These are phyloP conservation scores for Phytophthora syringae DNA, from an alignment of 352 stramenopile species.

Conservation along the genomic window DNA sequence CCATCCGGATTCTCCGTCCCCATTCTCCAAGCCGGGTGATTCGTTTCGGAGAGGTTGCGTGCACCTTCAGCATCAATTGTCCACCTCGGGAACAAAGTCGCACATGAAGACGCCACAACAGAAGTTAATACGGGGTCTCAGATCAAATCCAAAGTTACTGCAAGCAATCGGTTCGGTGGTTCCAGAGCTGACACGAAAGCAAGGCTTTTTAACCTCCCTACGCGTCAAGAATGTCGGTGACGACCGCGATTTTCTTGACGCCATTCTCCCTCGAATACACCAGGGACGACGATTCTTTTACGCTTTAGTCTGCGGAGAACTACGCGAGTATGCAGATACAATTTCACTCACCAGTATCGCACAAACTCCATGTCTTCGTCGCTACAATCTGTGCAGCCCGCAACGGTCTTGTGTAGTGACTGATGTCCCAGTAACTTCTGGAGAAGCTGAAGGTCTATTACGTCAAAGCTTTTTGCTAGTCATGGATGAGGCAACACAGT, in stretches of 20 bases:
- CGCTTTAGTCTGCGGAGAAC: slow-evolving; percentile 34
- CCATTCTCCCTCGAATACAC: slow-evolving; percentile 24
- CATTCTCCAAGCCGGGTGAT: slow-evolving; percentile 3
- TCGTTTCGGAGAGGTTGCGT: slow-evolving; percentile 7
- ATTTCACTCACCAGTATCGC: slow-evolving; percentile 30
- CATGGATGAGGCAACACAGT: slow-evolving; percentile 12
- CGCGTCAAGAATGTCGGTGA: slow-evolving; percentile 7
- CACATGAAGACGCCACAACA: background rate
- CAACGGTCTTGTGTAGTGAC: slow-evolving; percentile 11
- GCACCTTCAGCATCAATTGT: background rate
- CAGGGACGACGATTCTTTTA: slow-evolving; percentile 40
- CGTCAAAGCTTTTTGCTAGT: slow-evolving; percentile 49
- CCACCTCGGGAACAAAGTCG: background rate
- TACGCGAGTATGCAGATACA: slow-evolving; percentile 46
- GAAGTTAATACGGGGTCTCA: background rate
- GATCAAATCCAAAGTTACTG: slow-evolving; percentile 4
- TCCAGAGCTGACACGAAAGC: slow-evolving; percentile 36
- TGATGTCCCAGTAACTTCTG: slow-evolving; percentile 22
- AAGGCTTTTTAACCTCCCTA: slow-evolving; percentile 42
- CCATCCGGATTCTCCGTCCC: slow-evolving; percentile 10
- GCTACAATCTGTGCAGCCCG: slow-evolving; percentile 29
- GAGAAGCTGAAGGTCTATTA: slow-evolving; percentile 30
- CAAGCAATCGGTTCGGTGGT: background rate
- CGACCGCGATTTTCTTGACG: slow-evolving; percentile 2
- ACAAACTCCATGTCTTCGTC: slow-evolving; percentile 3